Evolutionary conservation across 2,329 filamentous ascomycete species (phyloP), one percentile per base, ranked within the genome.

Genomic region (Aaosphaeria arxii): DNA sequence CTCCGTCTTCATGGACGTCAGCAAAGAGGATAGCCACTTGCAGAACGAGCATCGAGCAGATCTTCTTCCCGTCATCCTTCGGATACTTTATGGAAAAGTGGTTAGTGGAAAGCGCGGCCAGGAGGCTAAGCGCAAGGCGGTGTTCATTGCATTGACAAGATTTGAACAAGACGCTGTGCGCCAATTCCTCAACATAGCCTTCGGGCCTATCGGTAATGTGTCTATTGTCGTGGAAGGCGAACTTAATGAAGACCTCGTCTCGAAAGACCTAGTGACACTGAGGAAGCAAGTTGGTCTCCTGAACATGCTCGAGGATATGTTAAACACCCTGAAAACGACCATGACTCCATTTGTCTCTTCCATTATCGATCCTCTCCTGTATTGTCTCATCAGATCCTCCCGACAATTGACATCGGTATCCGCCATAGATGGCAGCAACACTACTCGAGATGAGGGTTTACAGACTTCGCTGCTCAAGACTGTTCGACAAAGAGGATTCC

Each of bases 221-320:
- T 76, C 75, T 2, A 70, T 92, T 7, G 61, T 87, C 13, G 75
- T 81, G 44, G 71, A 78, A 7, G 64, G 72, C 1, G 59, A 71
- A 5, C 71, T 79, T 3, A 75, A 81, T 43, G 74, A 79, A 47
- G 64, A 77, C 1, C 7, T 67, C 5, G 39, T 69, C 6, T 46
- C 55, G n/a, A 51, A 52, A 30, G 81, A 88, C 40, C 53, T 87
- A 9, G 72, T 91, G 29, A 80, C 82, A 11, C 72, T 81, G 7
- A 83, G 91, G 60, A 94, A 91, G 69, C 92, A 96, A 69, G 81
- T 94, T 49, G 94, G 95, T 75, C 84, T 96, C 64, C 74, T 96
- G 44, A 95, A 95, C 64, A 94, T 97, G 89, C 79, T 94, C 43
- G 86, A 91, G 50, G 85, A 92, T 7, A 83, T 97, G 66, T 84